Evolutionary conservation across 176 grass and related monocot species (phyloP), one percentile per base, ranked within the genome.

Genomic region (Eleusine indica): DNA sequence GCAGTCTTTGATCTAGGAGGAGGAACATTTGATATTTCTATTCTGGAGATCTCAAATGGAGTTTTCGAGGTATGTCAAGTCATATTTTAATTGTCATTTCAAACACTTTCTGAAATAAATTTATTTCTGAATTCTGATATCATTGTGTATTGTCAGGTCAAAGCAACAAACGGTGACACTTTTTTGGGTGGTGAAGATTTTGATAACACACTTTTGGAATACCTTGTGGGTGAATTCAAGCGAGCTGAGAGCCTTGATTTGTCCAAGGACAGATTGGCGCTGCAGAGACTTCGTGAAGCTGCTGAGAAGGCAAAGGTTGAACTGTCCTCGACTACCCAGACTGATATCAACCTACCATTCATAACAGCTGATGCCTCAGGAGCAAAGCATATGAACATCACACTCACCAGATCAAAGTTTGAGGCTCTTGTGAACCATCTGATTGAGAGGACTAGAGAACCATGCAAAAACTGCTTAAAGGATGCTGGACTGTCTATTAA

Each of bases 401-500:
- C 77, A 80, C 46, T 80, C 46, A 80, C 77, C 39, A 80, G 77
- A 48, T 80, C 77, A 39, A 80, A 80, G 30, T 80, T 68, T 80
- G 77, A 80, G 64, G 29, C 77, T 53, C 64, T 80, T 68, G 77
- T 80, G 46, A 18, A 53, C 47, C 64, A 68, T 22, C 46, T 80
- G 18, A 80, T 80, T 68, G 77, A 80, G 64, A 68, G 77, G 77
- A 80, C 77, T 14, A 80, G 64, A 28, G 77, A 80, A 22, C 77
- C 77, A 5, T 68, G 77, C 77, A 80, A 80, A 48, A 80, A 68
- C 6, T 80, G 77, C 64, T 80, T 68, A 35, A 80, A 80, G 77
- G 77, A 80, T 68, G 77, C 64, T 3, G 64, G 77, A 25, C 21
- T 80, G 38, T 80, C 84, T 43, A 80, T 52, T 30, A 94, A 94